Evolutionary conservation across 2,329 filamentous ascomycete genomes (phyloP).

Genomic region (Trichoderma aggressivum): DNA sequence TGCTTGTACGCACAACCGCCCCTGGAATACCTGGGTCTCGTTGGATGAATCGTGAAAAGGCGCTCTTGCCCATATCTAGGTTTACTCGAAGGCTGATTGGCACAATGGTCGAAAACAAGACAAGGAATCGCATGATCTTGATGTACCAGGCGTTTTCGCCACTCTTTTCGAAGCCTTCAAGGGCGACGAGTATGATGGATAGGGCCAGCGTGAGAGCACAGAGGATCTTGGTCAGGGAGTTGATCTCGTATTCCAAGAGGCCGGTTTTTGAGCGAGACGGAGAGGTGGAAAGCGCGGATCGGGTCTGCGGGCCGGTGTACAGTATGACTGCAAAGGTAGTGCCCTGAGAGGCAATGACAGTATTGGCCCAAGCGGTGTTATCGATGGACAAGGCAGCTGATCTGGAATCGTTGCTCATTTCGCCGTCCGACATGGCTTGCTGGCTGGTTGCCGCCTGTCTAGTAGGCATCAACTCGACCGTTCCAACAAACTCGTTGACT

Average conservation of each 20-base stretch:
- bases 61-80: conserved; percentile 92
- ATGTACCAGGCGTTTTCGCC: conserved; percentile 80
- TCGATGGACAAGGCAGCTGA: conserved; percentile 83
- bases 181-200: conserved; percentile 81
- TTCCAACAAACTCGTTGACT: conserved; percentile 94
- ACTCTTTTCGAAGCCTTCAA: conserved; percentile 73
- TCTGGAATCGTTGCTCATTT: conserved; percentile 38
- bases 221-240: conserved; percentile 92
- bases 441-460: conserved; percentile 47
- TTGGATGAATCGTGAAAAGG: conserved; percentile 95
- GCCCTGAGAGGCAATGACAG: conserved; percentile 89
- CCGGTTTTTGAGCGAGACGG: conserved; percentile 92
- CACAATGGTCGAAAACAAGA: conserved; percentile 98
- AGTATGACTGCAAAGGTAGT: conserved; percentile 85
- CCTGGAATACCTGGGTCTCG: conserved; percentile 84
- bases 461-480: conserved; percentile 67
- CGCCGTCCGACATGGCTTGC: conserved; percentile 32
- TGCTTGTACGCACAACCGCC: conserved; percentile 92
- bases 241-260: conserved; percentile 92
- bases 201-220: conserved; percentile 83
- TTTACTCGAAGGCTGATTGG: conserved; percentile 96
- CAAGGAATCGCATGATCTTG: conserved; percentile 95
- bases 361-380: conserved; percentile 98
- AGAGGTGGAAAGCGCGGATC: conserved; percentile 89
- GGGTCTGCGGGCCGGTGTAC: conserved; percentile 91